These are phyloP conservation scores for Neltuma alba DNA, from an alignment of 306 rosid genomes.

Conservation along the genomic window DNA sequence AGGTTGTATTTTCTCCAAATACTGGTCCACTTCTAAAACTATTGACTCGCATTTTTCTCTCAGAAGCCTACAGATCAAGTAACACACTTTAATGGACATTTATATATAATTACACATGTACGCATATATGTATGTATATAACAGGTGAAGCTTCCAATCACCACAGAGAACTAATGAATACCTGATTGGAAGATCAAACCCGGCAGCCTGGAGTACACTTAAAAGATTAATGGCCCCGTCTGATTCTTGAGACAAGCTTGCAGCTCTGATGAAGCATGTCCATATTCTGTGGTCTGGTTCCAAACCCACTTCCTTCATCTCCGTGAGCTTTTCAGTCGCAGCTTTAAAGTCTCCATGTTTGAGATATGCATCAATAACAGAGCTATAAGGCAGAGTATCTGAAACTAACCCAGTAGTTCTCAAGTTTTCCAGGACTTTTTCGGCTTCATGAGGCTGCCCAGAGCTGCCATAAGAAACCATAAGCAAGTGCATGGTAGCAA, in stretches of 20 bases:
- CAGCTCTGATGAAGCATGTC: conserved; percentile 95
- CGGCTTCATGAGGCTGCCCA: conserved; percentile 91
- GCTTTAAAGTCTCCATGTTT: conserved; percentile 62
- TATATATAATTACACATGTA: neutral
- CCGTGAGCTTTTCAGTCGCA: conserved; percentile 73
- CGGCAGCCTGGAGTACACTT: conserved; percentile 62
- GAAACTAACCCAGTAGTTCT: conserved; percentile 56
- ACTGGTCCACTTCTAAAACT: conserved; percentile 68
- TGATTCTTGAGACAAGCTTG: conserved; percentile 64
- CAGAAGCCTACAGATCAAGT: conserved; percentile 66
- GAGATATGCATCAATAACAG: conserved; percentile 85
- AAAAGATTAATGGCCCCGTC: conserved; percentile 66
- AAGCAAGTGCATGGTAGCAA: conserved; percentile 93
- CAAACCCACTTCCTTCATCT: conserved; percentile 70
- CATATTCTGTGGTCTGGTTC: conserved; percentile 92
- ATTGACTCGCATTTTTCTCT: conserved; percentile 72
- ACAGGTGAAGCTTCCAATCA: conserved; percentile 22
- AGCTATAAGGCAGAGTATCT: conserved; percentile 85
- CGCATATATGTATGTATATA: neutral
- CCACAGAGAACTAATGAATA: conserved; percentile 32
- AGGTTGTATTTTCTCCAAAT: conserved; percentile 62
- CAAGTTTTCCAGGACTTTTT: conserved; percentile 80
- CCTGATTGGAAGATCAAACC: conserved; percentile 91
- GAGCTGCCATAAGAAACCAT: conserved; percentile 91
- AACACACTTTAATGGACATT: conserved; percentile 28